phyloP scores from a whole-genome alignment of 306 rosid genomes.

The Rubus parviflorus region DNA sequence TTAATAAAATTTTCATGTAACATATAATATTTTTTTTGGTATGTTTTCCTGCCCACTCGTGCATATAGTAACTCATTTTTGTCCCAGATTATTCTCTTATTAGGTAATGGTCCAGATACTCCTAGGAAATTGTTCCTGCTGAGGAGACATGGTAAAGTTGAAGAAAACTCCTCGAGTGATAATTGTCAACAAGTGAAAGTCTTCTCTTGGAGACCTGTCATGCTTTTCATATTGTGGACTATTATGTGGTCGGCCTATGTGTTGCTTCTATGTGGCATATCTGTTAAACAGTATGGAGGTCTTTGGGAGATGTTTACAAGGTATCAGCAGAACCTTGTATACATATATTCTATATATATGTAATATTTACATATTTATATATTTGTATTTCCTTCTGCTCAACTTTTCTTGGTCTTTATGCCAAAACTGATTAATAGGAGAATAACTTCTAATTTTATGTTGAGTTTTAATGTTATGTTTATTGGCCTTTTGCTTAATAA shows the following conservation, averaged over 20 bases:
- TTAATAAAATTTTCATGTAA: background rate
- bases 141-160: conserved; percentile 39
- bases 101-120: conserved; percentile 86
- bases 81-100: conserved; percentile 64
- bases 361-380: background rate
- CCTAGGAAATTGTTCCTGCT: conserved; percentile 64
- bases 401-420: conserved; percentile 3
- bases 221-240: conserved; percentile 57
- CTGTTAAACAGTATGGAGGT: conserved; percentile 69
- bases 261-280: conserved; percentile 65
- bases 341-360: conserved; percentile 8
- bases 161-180: conserved; percentile 43
- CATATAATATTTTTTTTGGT: background rate
- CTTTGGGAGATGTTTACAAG: conserved; percentile 84
- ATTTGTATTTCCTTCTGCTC: background rate
- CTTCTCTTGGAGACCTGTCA: conserved; percentile 66
- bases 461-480: background rate
- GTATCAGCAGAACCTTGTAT: conserved; percentile 38
- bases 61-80: conserved; percentile 25
- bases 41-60: conserved; percentile 8
- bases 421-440: background rate
- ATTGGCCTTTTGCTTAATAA: conserved; percentile 7
- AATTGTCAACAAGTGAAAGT: conserved; percentile 36
- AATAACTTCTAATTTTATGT: background rate
- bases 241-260: conserved; percentile 71